A percentile compares a stretch with the other conserved stretches of the same genome.
phyloP scores from a whole-genome alignment of 192 early-diverging fungal genomes.

The Geosiphon pyriformis region DNA sequence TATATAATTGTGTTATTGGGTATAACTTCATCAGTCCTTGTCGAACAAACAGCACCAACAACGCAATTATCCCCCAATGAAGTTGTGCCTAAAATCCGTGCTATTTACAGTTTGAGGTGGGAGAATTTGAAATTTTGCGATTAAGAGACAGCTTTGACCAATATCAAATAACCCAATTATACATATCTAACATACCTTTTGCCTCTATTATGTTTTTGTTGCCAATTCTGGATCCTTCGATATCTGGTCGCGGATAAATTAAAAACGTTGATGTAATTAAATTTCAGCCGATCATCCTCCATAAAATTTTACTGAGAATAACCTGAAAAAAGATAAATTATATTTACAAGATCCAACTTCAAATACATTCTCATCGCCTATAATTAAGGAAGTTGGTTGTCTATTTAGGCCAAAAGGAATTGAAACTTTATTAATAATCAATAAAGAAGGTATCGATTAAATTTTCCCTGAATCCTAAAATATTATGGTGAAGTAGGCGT shows the following conservation, averaged over 20 bases:
- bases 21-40: slow-evolving; percentile 52
- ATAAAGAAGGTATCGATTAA: neutral
- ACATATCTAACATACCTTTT: slow-evolving; percentile 39
- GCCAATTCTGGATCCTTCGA: slow-evolving; percentile 63
- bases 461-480: too few relatives aligned
- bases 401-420: slow-evolving; percentile 28
- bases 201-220: slow-evolving; percentile 60
- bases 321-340: neutral
- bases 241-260: too few relatives aligned
- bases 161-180: neutral
- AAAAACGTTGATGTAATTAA: too few relatives aligned
- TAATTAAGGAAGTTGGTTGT: slow-evolving; percentile 44
- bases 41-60: slow-evolving; percentile 61
- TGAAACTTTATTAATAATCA: neutral
- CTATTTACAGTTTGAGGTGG: slow-evolving; percentile 27
- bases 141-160: neutral
- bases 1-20: slow-evolving; percentile 63
- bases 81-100: slow-evolving; percentile 48
- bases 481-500: slow-evolving; percentile 5
- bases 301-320: too few relatives aligned
- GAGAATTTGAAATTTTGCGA: too few relatives aligned
- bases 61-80: slow-evolving; percentile 64
- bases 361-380: slow-evolving; percentile 71
- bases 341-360: slow-evolving; percentile 65
- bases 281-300: too few relatives aligned